These are phyloP conservation scores for Nemania abortiva DNA, from an alignment of 2,329 filamentous ascomycete genomes.

Conservation along the genomic window DNA sequence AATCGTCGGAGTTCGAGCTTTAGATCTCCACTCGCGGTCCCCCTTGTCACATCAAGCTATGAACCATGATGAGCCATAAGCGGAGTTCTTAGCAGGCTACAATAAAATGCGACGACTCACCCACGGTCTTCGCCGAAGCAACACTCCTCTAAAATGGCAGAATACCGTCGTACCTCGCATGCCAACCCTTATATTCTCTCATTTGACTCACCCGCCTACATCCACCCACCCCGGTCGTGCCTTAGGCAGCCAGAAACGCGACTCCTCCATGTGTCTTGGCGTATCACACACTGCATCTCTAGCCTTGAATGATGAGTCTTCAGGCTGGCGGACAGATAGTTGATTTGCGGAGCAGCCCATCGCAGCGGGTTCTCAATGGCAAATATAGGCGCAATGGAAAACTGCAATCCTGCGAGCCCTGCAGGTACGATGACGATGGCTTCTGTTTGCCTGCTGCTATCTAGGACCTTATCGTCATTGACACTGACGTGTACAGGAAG, in stretches of 20 bases:
- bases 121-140: conserved; percentile 13
- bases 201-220: conserved; percentile 39
- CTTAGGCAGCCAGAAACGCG: conserved; percentile 34
- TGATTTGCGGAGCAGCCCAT: conserved; percentile 42
- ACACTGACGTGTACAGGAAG: conserved; percentile 46
- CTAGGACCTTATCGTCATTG: conserved; percentile 39
- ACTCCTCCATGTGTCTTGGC: conserved; percentile 26
- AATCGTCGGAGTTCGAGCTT: conserved; percentile 38
- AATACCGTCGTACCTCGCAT: conserved; percentile 26
- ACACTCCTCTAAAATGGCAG: conserved; percentile 34
- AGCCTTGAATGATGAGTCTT: conserved; percentile 41
- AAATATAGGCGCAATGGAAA: conserved; percentile 54
- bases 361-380: conserved; percentile 44
- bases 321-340: conserved; percentile 48
- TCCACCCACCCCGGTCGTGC: conserved; percentile 29
- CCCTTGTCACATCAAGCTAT: conserved; percentile 14
- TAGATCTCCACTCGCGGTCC: conserved; percentile 23
- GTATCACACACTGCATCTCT: conserved; percentile 8
- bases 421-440: conserved; percentile 43
- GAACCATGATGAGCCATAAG: conserved; percentile 7
- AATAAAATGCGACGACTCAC: conserved; percentile 33
- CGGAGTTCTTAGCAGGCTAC: conserved; percentile 35
- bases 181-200: not conserved
- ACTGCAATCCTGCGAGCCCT: conserved; percentile 52
- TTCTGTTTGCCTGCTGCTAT: conserved; percentile 25